Percentiles rank a stretch among this genome's conserved stretches.
These are phyloP conservation scores for Candida dendrica DNA, from an alignment of 805 yeast genomes.

Conservation along the genomic window DNA sequence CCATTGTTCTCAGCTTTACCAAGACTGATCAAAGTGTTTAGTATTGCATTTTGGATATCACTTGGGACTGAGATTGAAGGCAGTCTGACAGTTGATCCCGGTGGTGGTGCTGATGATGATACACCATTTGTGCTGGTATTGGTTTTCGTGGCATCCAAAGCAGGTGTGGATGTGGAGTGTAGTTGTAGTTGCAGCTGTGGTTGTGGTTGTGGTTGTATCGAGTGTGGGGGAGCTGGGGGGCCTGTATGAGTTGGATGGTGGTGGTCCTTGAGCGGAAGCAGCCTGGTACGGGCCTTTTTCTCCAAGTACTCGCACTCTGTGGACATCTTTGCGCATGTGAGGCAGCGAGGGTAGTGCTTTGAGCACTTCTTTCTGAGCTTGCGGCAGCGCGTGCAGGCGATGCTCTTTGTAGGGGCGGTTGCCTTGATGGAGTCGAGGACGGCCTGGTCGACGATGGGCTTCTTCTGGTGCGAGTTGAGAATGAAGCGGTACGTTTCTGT, in stretches of 20 bases:
- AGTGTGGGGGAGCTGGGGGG: too few relatives aligned
- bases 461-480: conserved; percentile 11
- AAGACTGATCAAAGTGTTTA: conserved; percentile 15
- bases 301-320: conserved; percentile 21
- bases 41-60: conserved; percentile 15
- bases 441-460: conserved; percentile 1
- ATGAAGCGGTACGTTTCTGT: conserved; percentile 6
- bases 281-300: conserved; percentile 1
- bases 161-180: too few relatives aligned
- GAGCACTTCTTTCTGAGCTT: conserved; percentile 40
- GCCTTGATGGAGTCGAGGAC: not conserved
- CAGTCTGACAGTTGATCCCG: not conserved
- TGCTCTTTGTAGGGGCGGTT: conserved; percentile 10
- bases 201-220: too few relatives aligned
- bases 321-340: conserved; percentile 40
- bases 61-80: not conserved
- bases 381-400: conserved; percentile 22
- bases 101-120: too few relatives aligned
- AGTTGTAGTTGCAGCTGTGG: too few relatives aligned
- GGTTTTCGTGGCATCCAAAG: too few relatives aligned
- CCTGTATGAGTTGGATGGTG: too few relatives aligned
- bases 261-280: conserved; percentile 1
- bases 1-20: conserved; percentile 12
- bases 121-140: too few relatives aligned
- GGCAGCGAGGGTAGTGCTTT: conserved; percentile 42